These are phyloP conservation scores for Wickerhamomyces tratensis DNA, from an alignment of 805 yeast genomes.

Conservation along the genomic window DNA sequence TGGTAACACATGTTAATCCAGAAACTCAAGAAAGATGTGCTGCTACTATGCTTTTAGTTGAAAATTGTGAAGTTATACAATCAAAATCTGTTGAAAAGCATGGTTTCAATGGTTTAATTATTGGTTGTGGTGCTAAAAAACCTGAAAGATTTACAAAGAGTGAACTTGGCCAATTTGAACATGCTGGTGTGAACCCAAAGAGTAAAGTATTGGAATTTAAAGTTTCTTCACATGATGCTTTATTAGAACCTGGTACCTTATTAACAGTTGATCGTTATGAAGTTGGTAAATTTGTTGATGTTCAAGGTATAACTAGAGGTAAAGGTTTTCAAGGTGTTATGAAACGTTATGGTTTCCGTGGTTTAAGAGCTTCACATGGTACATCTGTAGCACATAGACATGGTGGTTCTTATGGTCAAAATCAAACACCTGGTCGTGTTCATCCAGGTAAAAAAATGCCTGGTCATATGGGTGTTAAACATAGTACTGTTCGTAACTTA, in stretches of 20 bases:
- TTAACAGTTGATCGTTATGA: conserved; percentile 78
- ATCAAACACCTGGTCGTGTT: conserved; percentile 92
- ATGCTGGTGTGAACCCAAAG: conserved; percentile 82
- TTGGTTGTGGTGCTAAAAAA: conserved; percentile 72
- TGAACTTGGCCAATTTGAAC: conserved; percentile 65
- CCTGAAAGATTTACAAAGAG: conserved; percentile 53
- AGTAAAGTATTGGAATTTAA: conserved; percentile 66
- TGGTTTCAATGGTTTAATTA: conserved; percentile 79
- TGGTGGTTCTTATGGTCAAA: conserved; percentile 96
- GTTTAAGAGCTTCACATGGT: conserved; percentile 93
- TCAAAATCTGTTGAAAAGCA: conserved; percentile 61
- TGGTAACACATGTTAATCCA: conserved; percentile 75
- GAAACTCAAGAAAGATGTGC: conserved; percentile 60
- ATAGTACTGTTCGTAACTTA: conserved; percentile 65
- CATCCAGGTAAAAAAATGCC: conserved; percentile 98
- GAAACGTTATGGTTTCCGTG: conserved; percentile 87
- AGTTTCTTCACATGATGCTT: conserved; percentile 54
- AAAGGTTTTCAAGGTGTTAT: conserved; percentile 98
- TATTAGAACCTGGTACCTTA: conserved; percentile 70
- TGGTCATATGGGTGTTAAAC: conserved; percentile 85
- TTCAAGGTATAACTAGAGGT: conserved; percentile 75
- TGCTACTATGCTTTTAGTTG: conserved; percentile 82
- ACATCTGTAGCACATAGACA: conserved; percentile 87
- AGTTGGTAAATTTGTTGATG: conserved; percentile 76
- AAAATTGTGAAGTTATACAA: conserved; percentile 77